These are phyloP conservation scores for Citropsis articulata DNA, from an alignment of 345 rosid genomes.

Conservation along the genomic window DNA sequence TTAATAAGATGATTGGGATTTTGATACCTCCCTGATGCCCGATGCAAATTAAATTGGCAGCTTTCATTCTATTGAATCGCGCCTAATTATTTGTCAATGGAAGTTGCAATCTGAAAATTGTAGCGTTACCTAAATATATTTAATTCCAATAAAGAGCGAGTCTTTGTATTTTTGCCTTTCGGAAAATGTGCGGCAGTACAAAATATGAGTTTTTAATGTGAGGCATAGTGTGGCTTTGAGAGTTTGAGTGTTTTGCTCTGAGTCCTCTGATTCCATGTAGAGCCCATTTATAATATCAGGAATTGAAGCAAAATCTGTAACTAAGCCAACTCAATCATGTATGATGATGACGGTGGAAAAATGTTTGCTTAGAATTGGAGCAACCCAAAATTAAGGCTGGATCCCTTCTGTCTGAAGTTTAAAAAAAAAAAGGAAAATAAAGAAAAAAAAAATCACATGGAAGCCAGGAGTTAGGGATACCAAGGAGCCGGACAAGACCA, in stretches of 20 bases:
- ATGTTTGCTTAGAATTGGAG: neutral
- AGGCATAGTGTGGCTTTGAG: too few species aligned
- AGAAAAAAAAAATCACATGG: too few species aligned
- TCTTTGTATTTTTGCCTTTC: too few species aligned
- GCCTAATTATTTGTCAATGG: neutral
- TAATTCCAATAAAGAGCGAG: neutral
- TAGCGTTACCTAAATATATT: neutral
- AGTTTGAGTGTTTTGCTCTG: too few species aligned
- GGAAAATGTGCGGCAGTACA: too few species aligned
- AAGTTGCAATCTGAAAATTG: neutral
- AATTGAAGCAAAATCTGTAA: neutral
- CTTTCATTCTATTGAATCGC: neutral
- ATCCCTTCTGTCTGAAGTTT: neutral
- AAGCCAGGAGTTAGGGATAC: too few species aligned
- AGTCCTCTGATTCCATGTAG: too few species aligned
- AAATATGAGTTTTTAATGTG: too few species aligned
- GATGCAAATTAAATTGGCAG: neutral
- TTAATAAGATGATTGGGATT: constrained; percentile 24
- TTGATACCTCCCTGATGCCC: neutral
- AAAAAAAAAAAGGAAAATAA: too few species aligned
- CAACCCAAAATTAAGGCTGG: neutral
- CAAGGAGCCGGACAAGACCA: neutral
- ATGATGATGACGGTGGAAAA: neutral
- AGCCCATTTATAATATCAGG: too few species aligned
- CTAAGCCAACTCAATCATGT: neutral